Base-by-base conservation (phyloP, 345 rosid species). In the Heritiera fomes region DNA sequence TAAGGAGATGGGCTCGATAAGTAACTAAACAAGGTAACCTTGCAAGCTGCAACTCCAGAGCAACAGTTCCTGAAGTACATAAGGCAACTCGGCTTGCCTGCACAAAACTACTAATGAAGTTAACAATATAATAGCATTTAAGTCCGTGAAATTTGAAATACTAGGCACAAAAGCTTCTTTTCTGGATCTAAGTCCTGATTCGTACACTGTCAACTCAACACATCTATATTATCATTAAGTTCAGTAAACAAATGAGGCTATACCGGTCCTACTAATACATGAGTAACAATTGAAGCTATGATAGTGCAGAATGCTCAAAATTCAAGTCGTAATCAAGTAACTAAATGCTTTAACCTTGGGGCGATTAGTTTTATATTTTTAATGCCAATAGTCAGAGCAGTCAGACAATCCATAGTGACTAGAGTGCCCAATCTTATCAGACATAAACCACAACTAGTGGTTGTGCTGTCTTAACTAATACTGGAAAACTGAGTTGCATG, bases 21-120 rank as follows among this genome's bases (percentile, higher is more conserved):
- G 98, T 95, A 71, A 92, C 95, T 59, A 92, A 84, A 79, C 95
- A 92, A 66, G 98, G 97, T 75, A 93, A 80, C 75, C 84, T 86
- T 6, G 94, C 97, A 58, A 95, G 89, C 83, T 93, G 98, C 81
- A 95, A 77, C 85, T 95, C 97, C 79, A 95, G 78, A 38, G 97
- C 97, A 75, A 88, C 99, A n/a, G 99, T 92, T 85, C 98, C 99
- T n/a, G 98, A 95, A 75, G 98, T 93, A 82, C 99, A 95, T 73
- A 95, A 81, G 15, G 99, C 99, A 79, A 86, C 90, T 78, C 49
- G 82, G 75, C 99, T 93, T 63, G 88, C 97, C 99, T 95, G 94
- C 85, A 82, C 55, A 59, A 76, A 45, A 59, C 82, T 0, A 53
- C n/a, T 59, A 52, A 59, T 45, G 75, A 30, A 13, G 34, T 34